These are phyloP conservation scores for Lachnellula occidentalis DNA, from an alignment of 2,329 filamentous ascomycete species.

Conservation along the genomic window DNA sequence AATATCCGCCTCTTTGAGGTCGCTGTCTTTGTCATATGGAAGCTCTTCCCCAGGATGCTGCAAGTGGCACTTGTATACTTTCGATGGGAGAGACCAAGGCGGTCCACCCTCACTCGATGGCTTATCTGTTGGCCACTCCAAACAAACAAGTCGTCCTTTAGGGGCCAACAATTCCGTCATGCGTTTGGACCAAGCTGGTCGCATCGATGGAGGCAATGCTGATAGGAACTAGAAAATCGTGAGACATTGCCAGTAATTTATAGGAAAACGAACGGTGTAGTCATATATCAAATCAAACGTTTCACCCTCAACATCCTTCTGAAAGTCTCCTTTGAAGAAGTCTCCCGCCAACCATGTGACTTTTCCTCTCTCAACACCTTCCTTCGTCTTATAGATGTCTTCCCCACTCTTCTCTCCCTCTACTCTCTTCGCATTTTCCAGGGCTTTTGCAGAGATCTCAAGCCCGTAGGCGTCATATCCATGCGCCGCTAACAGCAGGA, in stretches of 20 bases:
- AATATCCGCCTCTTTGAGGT: slow-evolving; percentile 43
- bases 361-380: slow-evolving; percentile 42
- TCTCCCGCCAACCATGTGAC: slow-evolving; percentile 56
- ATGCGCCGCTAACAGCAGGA: slow-evolving; percentile 64
- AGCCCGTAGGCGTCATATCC: slow-evolving; percentile 76
- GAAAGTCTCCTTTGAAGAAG: slow-evolving; percentile 60
- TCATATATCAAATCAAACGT: slow-evolving; percentile 63
- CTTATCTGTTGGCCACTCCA: slow-evolving; percentile 77
- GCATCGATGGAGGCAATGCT: slow-evolving; percentile 49
- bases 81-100: slow-evolving; percentile 64
- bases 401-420: slow-evolving; percentile 33
- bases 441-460: slow-evolving; percentile 42
- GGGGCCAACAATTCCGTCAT: slow-evolving; percentile 46
- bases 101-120: slow-evolving; percentile 60
- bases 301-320: slow-evolving; percentile 35
- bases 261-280: slow-evolving; percentile 47
- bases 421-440: slow-evolving; percentile 42
- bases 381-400: slow-evolving; percentile 38
- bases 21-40: slow-evolving; percentile 51
- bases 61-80: slow-evolving; percentile 68
- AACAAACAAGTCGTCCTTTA: slow-evolving; percentile 51
- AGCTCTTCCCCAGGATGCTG: slow-evolving; percentile 63
- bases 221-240: slow-evolving; percentile 50
- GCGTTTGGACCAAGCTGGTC: slow-evolving; percentile 48
- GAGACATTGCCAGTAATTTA: not conserved